Conservation (phyloP, 345 rosid species). For the Murraya paniculata region DNA sequence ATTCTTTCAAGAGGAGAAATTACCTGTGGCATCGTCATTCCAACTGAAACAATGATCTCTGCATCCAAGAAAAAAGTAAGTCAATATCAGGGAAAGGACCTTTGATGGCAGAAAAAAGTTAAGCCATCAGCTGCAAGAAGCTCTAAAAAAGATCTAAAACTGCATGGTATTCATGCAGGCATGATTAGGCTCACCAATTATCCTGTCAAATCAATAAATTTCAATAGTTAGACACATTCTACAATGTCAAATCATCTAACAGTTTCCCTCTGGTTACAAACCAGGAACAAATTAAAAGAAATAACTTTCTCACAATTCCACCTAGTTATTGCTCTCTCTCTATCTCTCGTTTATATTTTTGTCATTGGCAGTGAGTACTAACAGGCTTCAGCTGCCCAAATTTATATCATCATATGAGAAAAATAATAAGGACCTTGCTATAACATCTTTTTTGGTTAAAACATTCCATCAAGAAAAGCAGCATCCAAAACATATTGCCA, state of each 20-base stretch:
- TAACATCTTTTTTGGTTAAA: background rate
- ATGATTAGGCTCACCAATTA: background rate
- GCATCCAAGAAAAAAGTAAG: constrained; percentile 19
- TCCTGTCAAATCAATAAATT: background rate
- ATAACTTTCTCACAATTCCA: background rate
- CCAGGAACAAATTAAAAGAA: background rate
- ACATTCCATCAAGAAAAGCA: background rate
- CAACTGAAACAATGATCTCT: constrained; percentile 85
- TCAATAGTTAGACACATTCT: background rate
- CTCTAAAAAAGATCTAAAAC: background rate
- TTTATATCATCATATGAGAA: background rate
- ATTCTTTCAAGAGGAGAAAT: constrained; percentile 54
- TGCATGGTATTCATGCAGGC: background rate
- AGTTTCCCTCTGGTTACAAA: background rate
- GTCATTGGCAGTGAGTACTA: background rate
- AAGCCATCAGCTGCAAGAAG: background rate
- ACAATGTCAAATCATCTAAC: background rate
- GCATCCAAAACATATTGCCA: background rate
- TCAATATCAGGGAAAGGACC: background rate
- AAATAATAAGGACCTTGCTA: background rate
- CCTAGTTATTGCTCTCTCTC: background rate
- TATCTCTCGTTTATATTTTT: too few species aligned
- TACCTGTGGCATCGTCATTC: constrained; percentile 89
- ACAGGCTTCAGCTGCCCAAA: background rate
- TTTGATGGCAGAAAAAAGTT: background rate